phyloP scores from a whole-genome alignment of 2,329 filamentous ascomycete species.

The Aureobasidium sp. region DNA sequence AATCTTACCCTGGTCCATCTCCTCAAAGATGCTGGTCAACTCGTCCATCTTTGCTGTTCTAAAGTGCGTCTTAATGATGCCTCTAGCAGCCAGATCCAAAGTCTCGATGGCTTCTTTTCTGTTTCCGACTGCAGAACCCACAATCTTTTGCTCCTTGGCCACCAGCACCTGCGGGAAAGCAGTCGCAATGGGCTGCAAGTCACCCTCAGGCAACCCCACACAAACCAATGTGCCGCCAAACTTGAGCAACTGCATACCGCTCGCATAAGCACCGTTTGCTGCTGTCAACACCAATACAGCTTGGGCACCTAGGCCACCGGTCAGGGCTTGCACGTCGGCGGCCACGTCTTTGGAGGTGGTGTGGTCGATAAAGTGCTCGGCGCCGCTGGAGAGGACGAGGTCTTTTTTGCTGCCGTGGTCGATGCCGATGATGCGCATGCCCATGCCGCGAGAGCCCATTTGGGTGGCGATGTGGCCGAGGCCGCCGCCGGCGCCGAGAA shows the following conservation, averaged over 20 bases:
- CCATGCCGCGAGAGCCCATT: slow-evolving; percentile 52
- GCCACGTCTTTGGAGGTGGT: slow-evolving; percentile 44
- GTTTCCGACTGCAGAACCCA: slow-evolving; percentile 40
- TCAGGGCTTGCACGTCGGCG: slow-evolving; percentile 48
- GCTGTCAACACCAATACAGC: slow-evolving; percentile 50
- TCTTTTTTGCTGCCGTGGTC: slow-evolving; percentile 58
- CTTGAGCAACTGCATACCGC: slow-evolving; percentile 33
- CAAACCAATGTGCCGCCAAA: slow-evolving; percentile 40
- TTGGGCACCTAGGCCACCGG: slow-evolving; percentile 51
- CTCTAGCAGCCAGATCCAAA: slow-evolving; percentile 37
- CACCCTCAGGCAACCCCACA: slow-evolving; percentile 42
- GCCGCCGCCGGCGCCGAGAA: slow-evolving; percentile 32
- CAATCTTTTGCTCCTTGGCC: slow-evolving; percentile 35
- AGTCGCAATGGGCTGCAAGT: slow-evolving; percentile 36
- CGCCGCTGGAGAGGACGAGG: slow-evolving; percentile 51
- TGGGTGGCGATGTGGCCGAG: slow-evolving; percentile 59
- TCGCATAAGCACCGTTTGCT: slow-evolving; percentile 39
- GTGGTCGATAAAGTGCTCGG: slow-evolving; percentile 58
- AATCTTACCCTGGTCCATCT: slow-evolving; percentile 39
- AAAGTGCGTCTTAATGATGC: slow-evolving; percentile 42
- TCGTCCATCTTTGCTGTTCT: slow-evolving; percentile 40
- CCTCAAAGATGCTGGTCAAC: slow-evolving; percentile 37
- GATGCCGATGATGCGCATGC: slow-evolving; percentile 56
- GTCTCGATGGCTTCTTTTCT: slow-evolving; percentile 43
- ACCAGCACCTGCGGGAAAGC: slow-evolving; percentile 35